phyloP scores from a whole-genome alignment of 768 basidiomycete genomes.

The Amanita thiersii region DNA sequence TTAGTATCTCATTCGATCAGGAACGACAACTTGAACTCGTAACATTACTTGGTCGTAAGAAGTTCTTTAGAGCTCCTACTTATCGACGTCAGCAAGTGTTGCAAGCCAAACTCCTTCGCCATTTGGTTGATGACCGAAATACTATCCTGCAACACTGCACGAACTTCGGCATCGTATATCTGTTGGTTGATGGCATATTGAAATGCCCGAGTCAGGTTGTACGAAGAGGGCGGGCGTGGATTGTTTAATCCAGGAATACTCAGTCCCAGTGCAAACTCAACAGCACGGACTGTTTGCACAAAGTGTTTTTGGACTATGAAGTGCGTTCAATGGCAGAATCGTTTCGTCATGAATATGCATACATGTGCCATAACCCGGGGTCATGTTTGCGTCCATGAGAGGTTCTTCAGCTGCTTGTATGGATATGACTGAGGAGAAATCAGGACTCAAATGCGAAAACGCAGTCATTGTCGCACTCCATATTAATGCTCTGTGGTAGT shows the following conservation, averaged over 20 bases:
- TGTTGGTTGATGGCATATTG: constrained; percentile 11
- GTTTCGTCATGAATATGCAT: constrained; percentile 14
- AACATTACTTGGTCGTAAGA: neutral
- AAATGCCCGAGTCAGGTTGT: constrained; percentile 22
- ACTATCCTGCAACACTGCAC: constrained; percentile 4
- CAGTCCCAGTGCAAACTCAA: constrained; percentile 57
- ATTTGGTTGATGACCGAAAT: neutral
- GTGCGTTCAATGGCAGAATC: neutral
- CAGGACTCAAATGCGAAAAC: constrained; percentile 60
- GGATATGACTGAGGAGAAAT: constrained; percentile 55
- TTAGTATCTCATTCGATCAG: too few species aligned
- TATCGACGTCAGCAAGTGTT: neutral
- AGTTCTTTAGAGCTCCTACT: neutral
- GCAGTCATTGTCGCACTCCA: constrained; percentile 79
- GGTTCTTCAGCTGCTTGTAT: constrained; percentile 78
- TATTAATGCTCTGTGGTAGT: constrained; percentile 71
- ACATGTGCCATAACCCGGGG: constrained; percentile 70
- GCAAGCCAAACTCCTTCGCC: neutral
- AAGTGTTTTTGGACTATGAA: constrained; percentile 62
- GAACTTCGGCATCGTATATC: constrained; percentile 19
- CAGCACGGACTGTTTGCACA: constrained; percentile 53
- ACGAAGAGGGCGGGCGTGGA: constrained; percentile 11
- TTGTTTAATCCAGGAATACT: constrained; percentile 22
- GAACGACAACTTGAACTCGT: too few species aligned
- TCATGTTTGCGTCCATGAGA: constrained; percentile 58